phyloP scores from a whole-genome alignment of 805 yeast species.

The Schwanniomyces polymorphus region DNA sequence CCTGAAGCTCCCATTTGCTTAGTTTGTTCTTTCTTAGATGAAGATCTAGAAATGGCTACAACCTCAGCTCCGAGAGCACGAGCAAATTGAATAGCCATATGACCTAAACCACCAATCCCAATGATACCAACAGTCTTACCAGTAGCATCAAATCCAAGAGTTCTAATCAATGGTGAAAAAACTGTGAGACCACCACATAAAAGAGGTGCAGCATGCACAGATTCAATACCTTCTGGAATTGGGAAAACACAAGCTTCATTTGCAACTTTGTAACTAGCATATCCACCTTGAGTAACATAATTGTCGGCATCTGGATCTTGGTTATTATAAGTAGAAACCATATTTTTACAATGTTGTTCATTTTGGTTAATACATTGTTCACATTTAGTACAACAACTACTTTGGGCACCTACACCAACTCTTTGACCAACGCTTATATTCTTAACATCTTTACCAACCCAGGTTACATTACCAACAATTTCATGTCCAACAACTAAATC shows the following conservation, averaged over 20 bases:
- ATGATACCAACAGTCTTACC: constrained; percentile 54
- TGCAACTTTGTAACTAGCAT: constrained; percentile 47
- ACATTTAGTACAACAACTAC: constrained; percentile 62
- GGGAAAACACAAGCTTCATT: constrained; percentile 45
- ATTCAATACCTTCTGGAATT: constrained; percentile 46
- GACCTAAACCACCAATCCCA: constrained; percentile 70
- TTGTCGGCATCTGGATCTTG: constrained; percentile 31
- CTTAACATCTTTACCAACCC: constrained; percentile 55
- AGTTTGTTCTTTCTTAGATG: constrained; percentile 51
- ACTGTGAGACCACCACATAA: constrained; percentile 58
- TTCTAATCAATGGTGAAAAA: constrained; percentile 50
- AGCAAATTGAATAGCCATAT: constrained; percentile 58
- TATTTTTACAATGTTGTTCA: constrained; percentile 50
- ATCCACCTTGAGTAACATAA: constrained; percentile 46
- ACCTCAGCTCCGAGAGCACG: constrained; percentile 50
- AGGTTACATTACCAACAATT: constrained; percentile 57
- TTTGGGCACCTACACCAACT: constrained; percentile 80
- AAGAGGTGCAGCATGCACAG: constrained; percentile 49
- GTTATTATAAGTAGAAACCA: constrained; percentile 52
- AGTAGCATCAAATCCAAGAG: constrained; percentile 23
- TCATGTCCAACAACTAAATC: constrained; percentile 61
- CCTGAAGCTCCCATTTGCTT: constrained; percentile 54
- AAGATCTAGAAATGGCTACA: constrained; percentile 49
- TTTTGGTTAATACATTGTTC: constrained; percentile 41
- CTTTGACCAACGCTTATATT: constrained; percentile 64